Evolutionary conservation across 2,329 filamentous ascomycete genomes (phyloP), one percentile per base, ranked within the genome.

Genomic region (Calycina herbarum): DNA sequence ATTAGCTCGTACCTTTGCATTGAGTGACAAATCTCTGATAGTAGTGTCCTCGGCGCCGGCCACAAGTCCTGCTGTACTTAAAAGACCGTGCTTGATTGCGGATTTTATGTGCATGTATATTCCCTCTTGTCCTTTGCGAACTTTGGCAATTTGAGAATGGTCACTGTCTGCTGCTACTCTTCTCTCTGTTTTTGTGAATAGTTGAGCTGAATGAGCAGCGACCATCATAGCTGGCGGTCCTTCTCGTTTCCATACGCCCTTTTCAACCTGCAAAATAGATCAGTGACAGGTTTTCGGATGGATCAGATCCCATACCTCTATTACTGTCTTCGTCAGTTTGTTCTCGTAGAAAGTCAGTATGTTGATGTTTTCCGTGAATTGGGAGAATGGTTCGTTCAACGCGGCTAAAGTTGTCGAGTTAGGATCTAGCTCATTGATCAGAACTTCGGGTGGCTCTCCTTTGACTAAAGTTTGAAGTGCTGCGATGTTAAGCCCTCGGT

Each of bases 401-500:
- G n/a, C 48, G 1, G n/a, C 24, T 13, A 54, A 13, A 8, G 17
- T 54, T 24, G 48, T 20, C 48, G 48, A 54, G 7, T 13, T 13
- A 27, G 17, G n/a, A 8, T 24, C 24, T 27, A 54, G 15, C 17
- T 54, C 48, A 8, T 24, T 27, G 48, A 54, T 27, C 4, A 54
- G 11, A 20, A 27, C 54, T 42, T 67, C 65, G 10, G 61, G 67
- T 10, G 71, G 63, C 56, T 67, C 56, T 15, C 66, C 63, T 56
- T 68, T 69, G 6, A 71, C 71, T 3, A 74, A 62, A 17, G 65
- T 69, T 38, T 68, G 51, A 5, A 74, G 51, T 6, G 71, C 68
- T 13, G 62, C 63, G 11, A 65, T 68, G 15, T 74, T 61, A 10
- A 74, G 61, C 13, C 73, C 72, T n/a, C 65, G 60, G 64, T 74